phyloP scores from a whole-genome alignment of 1,139 yeast genomes.

The Pneumocystis carinii region DNA sequence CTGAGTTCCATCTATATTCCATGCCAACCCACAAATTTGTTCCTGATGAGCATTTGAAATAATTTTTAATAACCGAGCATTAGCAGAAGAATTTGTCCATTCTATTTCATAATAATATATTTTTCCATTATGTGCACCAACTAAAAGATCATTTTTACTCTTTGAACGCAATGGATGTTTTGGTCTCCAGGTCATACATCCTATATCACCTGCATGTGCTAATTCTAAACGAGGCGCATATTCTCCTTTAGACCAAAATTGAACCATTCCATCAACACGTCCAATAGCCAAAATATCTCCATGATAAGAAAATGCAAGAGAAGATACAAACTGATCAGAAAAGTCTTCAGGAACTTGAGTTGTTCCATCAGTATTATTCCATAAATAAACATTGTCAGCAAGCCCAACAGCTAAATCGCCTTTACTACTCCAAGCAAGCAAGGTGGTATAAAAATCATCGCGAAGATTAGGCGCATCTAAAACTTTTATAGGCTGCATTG shows the following conservation, averaged over 20 bases:
- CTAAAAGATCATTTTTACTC: slow-evolving; percentile 2
- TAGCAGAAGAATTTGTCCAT: neutral
- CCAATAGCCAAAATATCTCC: slow-evolving; percentile 43
- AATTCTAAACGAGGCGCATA: slow-evolving; percentile 4
- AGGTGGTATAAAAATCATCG: slow-evolving; percentile 68
- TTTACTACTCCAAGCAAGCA: slow-evolving; percentile 50
- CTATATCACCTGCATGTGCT: slow-evolving; percentile 7
- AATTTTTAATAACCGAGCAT: neutral
- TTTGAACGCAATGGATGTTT: neutral
- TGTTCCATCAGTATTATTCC: slow-evolving; percentile 36
- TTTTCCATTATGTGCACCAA: slow-evolving; percentile 6
- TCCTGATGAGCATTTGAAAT: neutral
- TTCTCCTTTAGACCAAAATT: slow-evolving; percentile 23
- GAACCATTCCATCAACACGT: slow-evolving; percentile 37
- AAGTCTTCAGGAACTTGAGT: slow-evolving; percentile 17
- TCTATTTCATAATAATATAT: slow-evolving; percentile 2
- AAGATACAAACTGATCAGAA: slow-evolving; percentile 29
- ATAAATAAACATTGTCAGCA: slow-evolving; percentile 43
- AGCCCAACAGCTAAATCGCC: slow-evolving; percentile 56
- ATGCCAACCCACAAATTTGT: slow-evolving; percentile 9
- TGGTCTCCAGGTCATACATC: slow-evolving; percentile 7
- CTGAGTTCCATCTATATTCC: slow-evolving; percentile 9
- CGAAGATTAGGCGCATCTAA: slow-evolving; percentile 63
- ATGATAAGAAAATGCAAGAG: slow-evolving; percentile 36
- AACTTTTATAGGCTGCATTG: slow-evolving; percentile 23